These are phyloP conservation scores for Taxillus chinensis DNA, from an alignment of 164 flowering plant genomes.

Conservation along the genomic window DNA sequence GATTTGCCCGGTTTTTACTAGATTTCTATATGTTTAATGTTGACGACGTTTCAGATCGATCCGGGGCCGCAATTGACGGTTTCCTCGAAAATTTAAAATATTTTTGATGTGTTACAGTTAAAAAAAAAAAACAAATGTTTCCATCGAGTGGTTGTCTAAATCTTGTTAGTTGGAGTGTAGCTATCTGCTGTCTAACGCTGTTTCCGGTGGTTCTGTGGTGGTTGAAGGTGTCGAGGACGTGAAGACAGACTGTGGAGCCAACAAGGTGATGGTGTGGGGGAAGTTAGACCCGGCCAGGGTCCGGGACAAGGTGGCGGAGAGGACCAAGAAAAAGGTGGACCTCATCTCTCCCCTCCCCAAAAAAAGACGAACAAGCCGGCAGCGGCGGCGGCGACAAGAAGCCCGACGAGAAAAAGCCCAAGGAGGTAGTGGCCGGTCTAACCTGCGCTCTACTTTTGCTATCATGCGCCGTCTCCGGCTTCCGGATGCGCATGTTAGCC, in stretches of 20 bases:
- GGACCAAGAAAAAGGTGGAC: conserved; percentile 47
- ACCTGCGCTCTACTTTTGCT: not conserved
- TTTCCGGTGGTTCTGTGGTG: not conserved
- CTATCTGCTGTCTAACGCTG: too few species aligned
- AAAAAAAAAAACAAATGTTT: too few species aligned
- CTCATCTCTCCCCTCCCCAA: conserved; percentile 42
- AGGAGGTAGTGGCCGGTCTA: conserved; percentile 24
- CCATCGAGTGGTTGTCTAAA: too few species aligned
- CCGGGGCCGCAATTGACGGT: too few species aligned
- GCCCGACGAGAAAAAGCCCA: conserved; percentile 24
- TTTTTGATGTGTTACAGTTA: too few species aligned
- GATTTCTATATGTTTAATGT: too few species aligned
- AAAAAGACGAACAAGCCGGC: conserved; percentile 16
- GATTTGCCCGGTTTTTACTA: too few species aligned
- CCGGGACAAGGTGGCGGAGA: conserved; percentile 29
- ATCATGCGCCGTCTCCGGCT: conserved; percentile 7
- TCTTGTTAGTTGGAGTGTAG: too few species aligned
- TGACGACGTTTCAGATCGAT: too few species aligned
- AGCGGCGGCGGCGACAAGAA: conserved; percentile 28
- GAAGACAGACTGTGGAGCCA: conserved; percentile 24
- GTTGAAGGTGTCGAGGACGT: conserved; percentile 39
- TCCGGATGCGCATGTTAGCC: conserved; percentile 4
- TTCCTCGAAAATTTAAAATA: too few species aligned
- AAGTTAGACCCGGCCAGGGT: conserved; percentile 34
- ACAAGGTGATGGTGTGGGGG: conserved; percentile 44